Conservation (phyloP, 78 protist species). For the Planoprotostelium fungivorum region DNA sequence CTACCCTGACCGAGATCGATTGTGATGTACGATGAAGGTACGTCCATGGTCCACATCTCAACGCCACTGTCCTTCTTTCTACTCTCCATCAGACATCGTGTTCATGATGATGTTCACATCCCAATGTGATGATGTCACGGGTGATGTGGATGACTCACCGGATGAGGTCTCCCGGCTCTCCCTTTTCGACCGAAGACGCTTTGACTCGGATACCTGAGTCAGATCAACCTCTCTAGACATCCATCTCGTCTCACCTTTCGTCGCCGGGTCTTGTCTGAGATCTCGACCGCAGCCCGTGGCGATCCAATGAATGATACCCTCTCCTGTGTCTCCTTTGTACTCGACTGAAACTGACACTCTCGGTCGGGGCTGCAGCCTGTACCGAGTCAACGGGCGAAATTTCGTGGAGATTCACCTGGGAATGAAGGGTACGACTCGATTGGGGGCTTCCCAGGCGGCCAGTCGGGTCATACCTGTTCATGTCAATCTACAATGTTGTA, state of each 20-base stretch:
- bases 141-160: background rate
- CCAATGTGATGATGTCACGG: background rate
- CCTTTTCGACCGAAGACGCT: background rate
- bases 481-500: background rate
- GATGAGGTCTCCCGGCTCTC: background rate
- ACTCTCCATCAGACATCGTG: no score
- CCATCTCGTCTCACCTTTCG: background rate
- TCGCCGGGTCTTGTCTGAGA: background rate
- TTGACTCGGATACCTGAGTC: background rate
- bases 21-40: constrained; percentile 64
- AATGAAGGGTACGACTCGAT: background rate
- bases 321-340: background rate
- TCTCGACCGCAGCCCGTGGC: background rate
- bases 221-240: background rate
- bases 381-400: background rate
- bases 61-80: background rate
- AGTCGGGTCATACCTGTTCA: background rate
- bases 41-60: constrained; percentile 16
- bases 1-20: constrained; percentile 58
- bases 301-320: background rate
- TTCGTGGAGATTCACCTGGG: background rate
- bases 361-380: background rate
- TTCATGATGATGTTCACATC: background rate
- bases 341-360: background rate
- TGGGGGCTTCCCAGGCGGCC: background rate